phyloP scores from a whole-genome alignment of 768 basidiomycete species.

The Kwoniella mangroviensis region DNA sequence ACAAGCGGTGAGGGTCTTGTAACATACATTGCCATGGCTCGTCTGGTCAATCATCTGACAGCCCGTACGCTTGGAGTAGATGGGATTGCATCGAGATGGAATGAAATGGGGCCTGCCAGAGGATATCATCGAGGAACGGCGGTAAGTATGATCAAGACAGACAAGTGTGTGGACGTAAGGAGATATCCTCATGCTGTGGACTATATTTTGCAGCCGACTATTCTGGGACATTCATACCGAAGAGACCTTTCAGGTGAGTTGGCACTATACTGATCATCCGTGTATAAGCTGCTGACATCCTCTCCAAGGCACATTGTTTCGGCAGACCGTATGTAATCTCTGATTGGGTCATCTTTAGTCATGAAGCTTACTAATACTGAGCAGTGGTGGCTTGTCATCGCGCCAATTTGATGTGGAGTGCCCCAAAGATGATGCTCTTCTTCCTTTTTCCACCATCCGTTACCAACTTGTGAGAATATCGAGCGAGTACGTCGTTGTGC shows the following conservation, averaged over 20 bases:
- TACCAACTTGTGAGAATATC: background rate
- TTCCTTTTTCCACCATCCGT: background rate
- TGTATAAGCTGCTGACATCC: background rate
- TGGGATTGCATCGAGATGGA: slow-evolving; percentile 2
- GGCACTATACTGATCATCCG: no score
- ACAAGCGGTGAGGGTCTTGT: slow-evolving; percentile 15
- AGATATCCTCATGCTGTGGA: background rate
- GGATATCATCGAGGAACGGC: background rate
- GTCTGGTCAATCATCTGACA: no score
- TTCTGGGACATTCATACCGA: background rate
- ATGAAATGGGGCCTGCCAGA: slow-evolving; percentile 1
- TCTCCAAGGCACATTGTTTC: background rate
- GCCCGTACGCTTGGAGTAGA: background rate
- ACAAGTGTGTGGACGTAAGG: no score
- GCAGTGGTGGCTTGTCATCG: background rate
- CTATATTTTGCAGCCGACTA: background rate
- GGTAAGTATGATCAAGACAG: background rate
- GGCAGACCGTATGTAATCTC: background rate
- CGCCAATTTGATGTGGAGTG: background rate
- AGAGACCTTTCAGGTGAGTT: background rate
- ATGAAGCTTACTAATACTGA: background rate
- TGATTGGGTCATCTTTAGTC: no score
- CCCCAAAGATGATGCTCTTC: background rate
- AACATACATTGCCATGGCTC: no score
- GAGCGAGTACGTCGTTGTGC: background rate